Evolutionary conservation across 2,329 filamentous ascomycete genomes (phyloP).

Genomic region (Passalora sequoiae): DNA sequence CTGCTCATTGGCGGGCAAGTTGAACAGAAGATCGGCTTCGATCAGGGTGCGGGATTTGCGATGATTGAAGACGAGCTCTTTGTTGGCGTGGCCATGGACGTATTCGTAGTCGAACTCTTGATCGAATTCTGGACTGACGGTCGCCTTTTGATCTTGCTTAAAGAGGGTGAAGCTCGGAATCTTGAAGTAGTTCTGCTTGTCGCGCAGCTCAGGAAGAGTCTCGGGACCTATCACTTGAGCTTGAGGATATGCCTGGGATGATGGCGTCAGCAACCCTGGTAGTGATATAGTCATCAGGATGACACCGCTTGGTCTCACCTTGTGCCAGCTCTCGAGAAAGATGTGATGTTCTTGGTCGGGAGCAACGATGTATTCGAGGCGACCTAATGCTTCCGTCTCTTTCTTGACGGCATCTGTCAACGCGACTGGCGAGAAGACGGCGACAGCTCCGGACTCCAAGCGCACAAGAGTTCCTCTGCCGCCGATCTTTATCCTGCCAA

Average conservation of each 20-base stretch:
- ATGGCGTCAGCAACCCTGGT: conserved; percentile 12
- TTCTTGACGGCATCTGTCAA: conserved; percentile 72
- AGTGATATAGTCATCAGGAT: not conserved
- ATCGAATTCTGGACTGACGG: conserved; percentile 75
- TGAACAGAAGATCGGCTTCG: conserved; percentile 87
- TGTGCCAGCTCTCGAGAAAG: conserved; percentile 79
- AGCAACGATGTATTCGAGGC: conserved; percentile 78
- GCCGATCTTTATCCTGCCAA: conserved; percentile 74
- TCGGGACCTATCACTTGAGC: conserved; percentile 79
- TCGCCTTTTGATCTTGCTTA: conserved; percentile 31
- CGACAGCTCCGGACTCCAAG: conserved; percentile 69
- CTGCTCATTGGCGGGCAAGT: conserved; percentile 81
- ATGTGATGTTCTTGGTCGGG: conserved; percentile 93
- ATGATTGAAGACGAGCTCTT: conserved; percentile 84
- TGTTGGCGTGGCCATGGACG: conserved; percentile 72
- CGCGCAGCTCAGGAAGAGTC: conserved; percentile 77
- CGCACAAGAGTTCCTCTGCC: conserved; percentile 82
- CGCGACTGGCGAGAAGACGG: conserved; percentile 86
- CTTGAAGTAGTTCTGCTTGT: conserved; percentile 34
- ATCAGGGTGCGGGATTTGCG: conserved; percentile 74
- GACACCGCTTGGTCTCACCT: conserved; percentile 25
- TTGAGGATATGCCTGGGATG: conserved; percentile 57
- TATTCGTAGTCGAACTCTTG: conserved; percentile 80
- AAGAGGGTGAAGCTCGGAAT: conserved; percentile 49
- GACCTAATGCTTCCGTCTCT: conserved; percentile 53